Percentiles rank a stretch among this genome's conserved stretches.
These are phyloP conservation scores for Cylindrodendrum hubeiense DNA, from an alignment of 2,329 filamentous ascomycete species.

Conservation along the genomic window DNA sequence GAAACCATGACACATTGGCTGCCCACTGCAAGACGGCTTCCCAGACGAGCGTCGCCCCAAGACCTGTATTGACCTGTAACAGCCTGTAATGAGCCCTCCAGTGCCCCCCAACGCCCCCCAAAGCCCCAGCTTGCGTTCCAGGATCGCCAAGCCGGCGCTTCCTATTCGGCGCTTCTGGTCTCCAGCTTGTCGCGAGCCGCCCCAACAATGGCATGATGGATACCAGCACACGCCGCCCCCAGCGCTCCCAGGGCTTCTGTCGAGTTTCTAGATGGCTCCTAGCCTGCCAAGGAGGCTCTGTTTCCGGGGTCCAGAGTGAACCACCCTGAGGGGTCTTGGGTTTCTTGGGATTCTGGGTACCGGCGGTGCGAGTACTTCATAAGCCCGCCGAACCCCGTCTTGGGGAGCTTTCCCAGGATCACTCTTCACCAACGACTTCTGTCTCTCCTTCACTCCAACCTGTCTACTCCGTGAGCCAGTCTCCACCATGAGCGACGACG, in stretches of 20 bases:
- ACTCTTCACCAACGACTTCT: background rate
- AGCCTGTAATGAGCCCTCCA: too few relatives aligned
- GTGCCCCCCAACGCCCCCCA: background rate
- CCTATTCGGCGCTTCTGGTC: conserved; percentile 32
- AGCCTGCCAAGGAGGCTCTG: conserved; percentile 1
- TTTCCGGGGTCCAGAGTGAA: background rate
- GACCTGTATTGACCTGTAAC: too few relatives aligned
- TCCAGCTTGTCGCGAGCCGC: conserved; percentile 16
- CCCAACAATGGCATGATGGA: conserved; percentile 31
- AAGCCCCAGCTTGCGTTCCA: conserved; percentile 12
- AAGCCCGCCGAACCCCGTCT: conserved; percentile 13
- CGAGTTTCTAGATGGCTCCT: conserved; percentile 38
- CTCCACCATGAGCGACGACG: conserved; percentile 39
- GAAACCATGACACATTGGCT: conserved; percentile 34
- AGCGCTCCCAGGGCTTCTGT: conserved; percentile 35
- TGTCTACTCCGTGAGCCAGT: background rate
- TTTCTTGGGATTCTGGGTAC: conserved; percentile 8
- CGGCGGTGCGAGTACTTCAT: conserved; percentile 4
- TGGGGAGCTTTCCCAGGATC: background rate
- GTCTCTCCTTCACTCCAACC: background rate
- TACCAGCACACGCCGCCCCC: conserved; percentile 16
- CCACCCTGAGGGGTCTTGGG: conserved; percentile 15
- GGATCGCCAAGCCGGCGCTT: conserved; percentile 12
- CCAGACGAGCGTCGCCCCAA: too few relatives aligned
- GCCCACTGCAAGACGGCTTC: background rate